Base-by-base conservation (phyloP, 352 stramenopile genomes). In the Phytophthora pini region DNA sequence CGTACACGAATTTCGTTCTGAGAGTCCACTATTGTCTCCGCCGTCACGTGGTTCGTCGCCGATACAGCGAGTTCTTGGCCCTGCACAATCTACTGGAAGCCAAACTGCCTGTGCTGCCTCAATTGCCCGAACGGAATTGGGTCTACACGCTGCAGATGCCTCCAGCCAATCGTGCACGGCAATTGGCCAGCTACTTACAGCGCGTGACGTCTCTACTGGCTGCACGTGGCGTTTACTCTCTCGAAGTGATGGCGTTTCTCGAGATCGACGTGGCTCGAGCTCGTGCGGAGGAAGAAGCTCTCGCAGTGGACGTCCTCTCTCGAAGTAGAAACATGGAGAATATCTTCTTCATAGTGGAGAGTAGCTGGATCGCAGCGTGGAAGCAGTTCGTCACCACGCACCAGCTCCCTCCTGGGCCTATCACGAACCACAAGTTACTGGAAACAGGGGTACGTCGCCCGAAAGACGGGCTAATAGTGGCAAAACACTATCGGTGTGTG, bases 1-100 rank as follows among this genome's bases (percentile, higher is more conserved):
- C 83, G n/a, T 89, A 92, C 65, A 87, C 80, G 22, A 90, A 87
- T 67, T 92, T 89, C 48, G 83, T 92, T 10, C 58, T 92, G 24
- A 74, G 70, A 22, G 83, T 92, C 31, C 83, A 90, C 69, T 92
- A 90, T 48, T 90, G 80, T 54, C 67, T 92, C 26, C 79, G 83
- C 31, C 82, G 77, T 27, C 80, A 92, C 61, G 68, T 90, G 15
- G 79, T 92, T 40, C 79, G 83, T 3, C 83, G 83, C 1, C 73
- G 83, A 12, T 92, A 89, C 74, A 77, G 68, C 11, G 83, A 92
- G 58, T 92, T 92, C 53, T 45, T 74, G 27, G 55, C 70, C 15
- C 63, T 92, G 9, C 77, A 92, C 43, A 32, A 32, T 4, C 54
- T 78, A 39, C 48, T 92, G 4, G 58, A 79, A 56, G 36, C 58